phyloP scores from a whole-genome alignment of 306 rosid species.

The Quercus wislizeni region DNA sequence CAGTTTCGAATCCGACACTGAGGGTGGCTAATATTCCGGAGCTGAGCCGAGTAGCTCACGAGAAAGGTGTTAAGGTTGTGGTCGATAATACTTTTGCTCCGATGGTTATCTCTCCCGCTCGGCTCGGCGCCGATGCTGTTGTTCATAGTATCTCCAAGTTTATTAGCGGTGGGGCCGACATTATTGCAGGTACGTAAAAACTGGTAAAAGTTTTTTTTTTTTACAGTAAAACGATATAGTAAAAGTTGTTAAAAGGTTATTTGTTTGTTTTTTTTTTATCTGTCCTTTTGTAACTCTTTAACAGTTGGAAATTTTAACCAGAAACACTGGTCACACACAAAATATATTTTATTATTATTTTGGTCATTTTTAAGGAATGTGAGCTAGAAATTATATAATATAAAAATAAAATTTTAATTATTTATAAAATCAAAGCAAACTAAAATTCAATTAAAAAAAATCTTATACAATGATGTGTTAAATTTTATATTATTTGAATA shows the following conservation, averaged over 20 bases:
- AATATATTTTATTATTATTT: too few species aligned
- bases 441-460: too few species aligned
- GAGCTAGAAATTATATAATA: too few species aligned
- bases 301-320: background rate
- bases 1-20: slow-evolving; percentile 72
- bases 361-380: too few species aligned
- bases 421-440: too few species aligned
- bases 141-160: slow-evolving; percentile 90
- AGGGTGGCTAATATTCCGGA: slow-evolving; percentile 73
- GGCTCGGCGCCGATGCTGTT: slow-evolving; percentile 90
- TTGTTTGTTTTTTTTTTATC: background rate
- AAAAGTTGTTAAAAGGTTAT: too few species aligned
- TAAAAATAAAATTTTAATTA: too few species aligned
- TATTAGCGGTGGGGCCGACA: slow-evolving; percentile 95
- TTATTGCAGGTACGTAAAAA: slow-evolving; percentile 68
- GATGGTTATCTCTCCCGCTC: slow-evolving; percentile 76
- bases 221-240: too few species aligned
- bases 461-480: too few species aligned
- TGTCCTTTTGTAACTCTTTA: background rate
- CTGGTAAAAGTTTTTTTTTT: background rate
- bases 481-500: too few species aligned
- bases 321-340: too few species aligned
- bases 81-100: slow-evolving; percentile 95
- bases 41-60: slow-evolving; percentile 55
- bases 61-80: slow-evolving; percentile 70